These are phyloP conservation scores for Harrya chromipes DNA, from an alignment of 768 basidiomycete genomes.

Conservation along the genomic window DNA sequence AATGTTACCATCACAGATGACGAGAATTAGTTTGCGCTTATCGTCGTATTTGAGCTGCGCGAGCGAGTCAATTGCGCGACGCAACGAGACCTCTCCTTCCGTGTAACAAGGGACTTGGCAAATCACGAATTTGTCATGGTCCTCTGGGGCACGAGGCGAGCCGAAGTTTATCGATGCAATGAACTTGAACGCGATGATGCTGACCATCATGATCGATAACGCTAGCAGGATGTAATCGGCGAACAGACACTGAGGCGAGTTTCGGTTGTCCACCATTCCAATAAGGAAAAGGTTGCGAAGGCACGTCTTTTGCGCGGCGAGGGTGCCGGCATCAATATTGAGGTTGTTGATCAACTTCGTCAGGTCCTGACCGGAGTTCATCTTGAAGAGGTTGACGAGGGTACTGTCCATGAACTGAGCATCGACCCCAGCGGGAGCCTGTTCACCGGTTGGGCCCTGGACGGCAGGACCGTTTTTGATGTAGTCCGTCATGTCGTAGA, in stretches of 20 bases:
- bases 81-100: conserved; percentile 84
- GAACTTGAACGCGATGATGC: conserved; percentile 96
- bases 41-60: conserved; percentile 96
- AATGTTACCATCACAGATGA: conserved; percentile 98
- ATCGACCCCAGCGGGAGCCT: conserved; percentile 41
- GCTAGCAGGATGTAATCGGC: conserved; percentile 88
- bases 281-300: conserved; percentile 91
- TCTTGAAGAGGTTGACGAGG: conserved; percentile 74
- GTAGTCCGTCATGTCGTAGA: conserved; percentile 88
- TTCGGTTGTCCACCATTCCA: conserved; percentile 88
- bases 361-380: conserved; percentile 72
- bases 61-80: conserved; percentile 89
- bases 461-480: conserved; percentile 64
- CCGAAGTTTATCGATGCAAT: conserved; percentile 86
- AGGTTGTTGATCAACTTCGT: conserved; percentile 70
- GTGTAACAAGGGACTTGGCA: conserved; percentile 99
- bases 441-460: conserved; percentile 45
- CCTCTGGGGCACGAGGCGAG: conserved; percentile 78
- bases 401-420: conserved; percentile 67
- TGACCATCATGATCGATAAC: conserved; percentile 87
- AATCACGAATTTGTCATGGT: conserved; percentile 96
- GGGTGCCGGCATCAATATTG: conserved; percentile 54
- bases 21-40: conserved; percentile 89
- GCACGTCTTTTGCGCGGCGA: conserved; percentile 79
- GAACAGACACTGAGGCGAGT: conserved; percentile 90